Percentiles rank a stretch among this genome's conserved stretches.
These are phyloP conservation scores for Quercus aquifolioides DNA, from an alignment of 306 rosid species.

Conservation along the genomic window DNA sequence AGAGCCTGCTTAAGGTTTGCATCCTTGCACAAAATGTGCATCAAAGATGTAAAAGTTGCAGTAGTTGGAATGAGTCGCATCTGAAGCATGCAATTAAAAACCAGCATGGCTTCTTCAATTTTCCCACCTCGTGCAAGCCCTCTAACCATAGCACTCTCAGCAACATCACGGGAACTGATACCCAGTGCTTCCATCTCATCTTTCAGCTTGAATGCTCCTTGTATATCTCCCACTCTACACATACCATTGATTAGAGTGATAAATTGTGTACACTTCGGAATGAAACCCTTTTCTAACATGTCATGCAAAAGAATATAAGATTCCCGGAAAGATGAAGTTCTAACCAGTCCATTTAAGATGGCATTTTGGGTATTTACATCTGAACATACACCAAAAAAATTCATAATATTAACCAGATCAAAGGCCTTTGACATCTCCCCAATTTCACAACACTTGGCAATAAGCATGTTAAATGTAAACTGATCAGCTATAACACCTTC, in stretches of 20 bases:
- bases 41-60: constrained; percentile 77
- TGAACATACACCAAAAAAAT: constrained; percentile 34
- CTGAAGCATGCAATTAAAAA: constrained; percentile 53
- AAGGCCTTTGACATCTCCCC: constrained; percentile 44
- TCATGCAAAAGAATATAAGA: constrained; percentile 46
- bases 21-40: constrained; percentile 55
- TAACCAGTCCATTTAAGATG: constrained; percentile 50
- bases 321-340: constrained; percentile 40
- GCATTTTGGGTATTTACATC: constrained; percentile 46
- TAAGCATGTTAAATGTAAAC: constrained; percentile 54
- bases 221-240: constrained; percentile 70
- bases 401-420: constrained; percentile 50
- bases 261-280: constrained; percentile 55
- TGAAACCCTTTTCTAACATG: constrained; percentile 54
- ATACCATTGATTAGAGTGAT: constrained; percentile 58
- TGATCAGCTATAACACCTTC: constrained; percentile 50
- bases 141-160: constrained; percentile 70
- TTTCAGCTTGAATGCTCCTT: constrained; percentile 57
- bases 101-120: constrained; percentile 50
- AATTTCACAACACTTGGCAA: constrained; percentile 54
- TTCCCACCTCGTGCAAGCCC: constrained; percentile 62
- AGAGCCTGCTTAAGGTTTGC: constrained; percentile 53
- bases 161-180: constrained; percentile 45
- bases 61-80: constrained; percentile 51
- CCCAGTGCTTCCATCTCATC: constrained; percentile 59